Evolutionary conservation across 192 early-diverging fungal genomes (phyloP).

Genomic region (Chytriomyces confervae): DNA sequence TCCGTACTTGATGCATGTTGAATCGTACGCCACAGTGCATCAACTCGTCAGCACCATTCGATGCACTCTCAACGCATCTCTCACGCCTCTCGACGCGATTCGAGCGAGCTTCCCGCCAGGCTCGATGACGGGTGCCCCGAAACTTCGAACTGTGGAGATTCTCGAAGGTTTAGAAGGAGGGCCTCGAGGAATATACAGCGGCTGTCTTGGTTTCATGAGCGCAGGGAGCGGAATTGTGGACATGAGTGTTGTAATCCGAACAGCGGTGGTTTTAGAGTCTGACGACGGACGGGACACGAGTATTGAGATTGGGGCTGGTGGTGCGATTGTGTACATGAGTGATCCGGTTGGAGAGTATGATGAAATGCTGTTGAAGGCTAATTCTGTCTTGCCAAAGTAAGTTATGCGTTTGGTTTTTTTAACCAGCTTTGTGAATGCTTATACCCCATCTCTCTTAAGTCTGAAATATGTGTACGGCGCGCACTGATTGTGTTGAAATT

Average conservation of each 20-base stretch:
- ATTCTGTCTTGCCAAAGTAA: constrained; percentile 54
- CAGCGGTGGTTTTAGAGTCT: constrained; percentile 65
- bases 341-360: constrained; percentile 85
- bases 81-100: constrained; percentile 74
- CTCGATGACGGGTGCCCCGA: constrained; percentile 98
- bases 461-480: no score
- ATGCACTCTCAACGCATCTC: constrained; percentile 58
- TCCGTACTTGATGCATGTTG: constrained; percentile 84
- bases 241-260: constrained; percentile 91
- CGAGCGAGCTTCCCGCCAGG: constrained; percentile 89
- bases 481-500: no score
- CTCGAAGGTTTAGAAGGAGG: constrained; percentile 75
- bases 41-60: constrained; percentile 88
- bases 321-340: constrained; percentile 89
- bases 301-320: constrained; percentile 87
- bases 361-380: constrained; percentile 82
- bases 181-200: constrained; percentile 85
- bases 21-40: constrained; percentile 89
- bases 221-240: constrained; percentile 59
- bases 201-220: constrained; percentile 87
- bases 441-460: no score
- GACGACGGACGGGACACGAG: background rate
- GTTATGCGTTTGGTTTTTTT: background rate
- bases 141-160: constrained; percentile 80
- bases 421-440: no score